phyloP scores from a whole-genome alignment of 2,329 filamentous ascomycete genomes.

The Aspergillus sp. region DNA sequence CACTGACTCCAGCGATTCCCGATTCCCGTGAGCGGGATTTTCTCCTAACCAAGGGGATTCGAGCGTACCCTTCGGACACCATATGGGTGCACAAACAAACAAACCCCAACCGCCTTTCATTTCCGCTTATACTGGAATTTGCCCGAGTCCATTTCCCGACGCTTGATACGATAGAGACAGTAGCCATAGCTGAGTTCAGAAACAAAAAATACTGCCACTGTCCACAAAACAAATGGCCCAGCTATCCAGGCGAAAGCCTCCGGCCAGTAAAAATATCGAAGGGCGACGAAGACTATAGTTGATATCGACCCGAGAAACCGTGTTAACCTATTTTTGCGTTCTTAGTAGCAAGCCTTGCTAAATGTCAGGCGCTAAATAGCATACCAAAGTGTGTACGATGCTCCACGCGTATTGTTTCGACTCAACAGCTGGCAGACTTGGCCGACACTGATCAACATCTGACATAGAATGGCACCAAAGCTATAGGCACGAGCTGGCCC shows the following conservation, averaged over 20 bases:
- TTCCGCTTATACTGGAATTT: neutral
- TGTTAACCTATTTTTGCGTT: conserved; percentile 10
- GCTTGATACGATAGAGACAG: conserved; percentile 9
- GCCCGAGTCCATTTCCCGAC: neutral
- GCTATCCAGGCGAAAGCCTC: conserved; percentile 14
- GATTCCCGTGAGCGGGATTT: neutral
- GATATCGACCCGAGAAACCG: conserved; percentile 13
- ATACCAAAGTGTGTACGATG: conserved; percentile 18
- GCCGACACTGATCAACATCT: conserved; percentile 14
- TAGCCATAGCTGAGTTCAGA: conserved; percentile 11
- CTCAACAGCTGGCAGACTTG: conserved; percentile 15
- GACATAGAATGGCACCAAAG: conserved; percentile 12
- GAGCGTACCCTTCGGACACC: neutral
- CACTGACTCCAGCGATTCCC: neutral
- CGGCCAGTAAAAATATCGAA: conserved; percentile 15
- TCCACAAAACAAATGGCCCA: conserved; percentile 13
- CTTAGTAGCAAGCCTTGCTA: neutral
- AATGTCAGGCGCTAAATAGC: neutral
- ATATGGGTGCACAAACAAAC: neutral
- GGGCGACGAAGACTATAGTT: conserved; percentile 6
- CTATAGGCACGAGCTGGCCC: conserved; percentile 13
- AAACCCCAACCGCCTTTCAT: neutral
- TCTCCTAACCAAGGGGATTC: neutral
- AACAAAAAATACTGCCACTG: conserved; percentile 8
- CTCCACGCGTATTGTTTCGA: conserved; percentile 16